These are phyloP conservation scores for Psophocarpus tetragonolobus DNA, from an alignment of 306 rosid species.

Conservation along the genomic window DNA sequence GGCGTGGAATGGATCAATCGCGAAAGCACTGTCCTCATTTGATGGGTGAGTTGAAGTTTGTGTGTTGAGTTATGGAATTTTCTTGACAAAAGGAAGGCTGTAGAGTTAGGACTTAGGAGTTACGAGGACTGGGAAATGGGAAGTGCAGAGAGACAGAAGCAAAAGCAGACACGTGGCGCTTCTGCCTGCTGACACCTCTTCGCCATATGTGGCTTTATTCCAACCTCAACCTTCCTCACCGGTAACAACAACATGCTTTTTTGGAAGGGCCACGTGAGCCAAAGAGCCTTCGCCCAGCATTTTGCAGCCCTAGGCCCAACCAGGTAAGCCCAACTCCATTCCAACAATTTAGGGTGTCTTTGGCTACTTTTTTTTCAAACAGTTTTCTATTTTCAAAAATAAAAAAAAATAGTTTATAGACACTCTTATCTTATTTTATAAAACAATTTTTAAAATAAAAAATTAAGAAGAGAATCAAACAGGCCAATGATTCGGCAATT, in stretches of 20 bases:
- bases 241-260: not conserved
- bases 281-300: not conserved
- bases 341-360: too few species aligned
- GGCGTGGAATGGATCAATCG: conserved; percentile 72
- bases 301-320: not conserved
- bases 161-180: conserved; percentile 35
- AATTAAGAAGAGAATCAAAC: too few species aligned
- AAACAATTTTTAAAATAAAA: too few species aligned
- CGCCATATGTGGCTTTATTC: conserved; percentile 39
- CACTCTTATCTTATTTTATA: too few species aligned
- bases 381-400: too few species aligned
- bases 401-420: too few species aligned
- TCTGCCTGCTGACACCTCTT: conserved; percentile 22
- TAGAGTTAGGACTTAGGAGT: not conserved
- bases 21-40: conserved; percentile 68
- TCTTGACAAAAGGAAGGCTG: not conserved
- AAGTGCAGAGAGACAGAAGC: not conserved
- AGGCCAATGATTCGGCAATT: too few species aligned
- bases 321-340: not conserved
- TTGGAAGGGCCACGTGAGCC: not conserved
- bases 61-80: not conserved
- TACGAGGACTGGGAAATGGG: too few species aligned
- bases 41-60: not conserved
- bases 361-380: too few species aligned
- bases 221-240: conserved; percentile 31